These are phyloP conservation scores for Termitomyces titanicus DNA, from an alignment of 768 basidiomycete species.

Conservation along the genomic window DNA sequence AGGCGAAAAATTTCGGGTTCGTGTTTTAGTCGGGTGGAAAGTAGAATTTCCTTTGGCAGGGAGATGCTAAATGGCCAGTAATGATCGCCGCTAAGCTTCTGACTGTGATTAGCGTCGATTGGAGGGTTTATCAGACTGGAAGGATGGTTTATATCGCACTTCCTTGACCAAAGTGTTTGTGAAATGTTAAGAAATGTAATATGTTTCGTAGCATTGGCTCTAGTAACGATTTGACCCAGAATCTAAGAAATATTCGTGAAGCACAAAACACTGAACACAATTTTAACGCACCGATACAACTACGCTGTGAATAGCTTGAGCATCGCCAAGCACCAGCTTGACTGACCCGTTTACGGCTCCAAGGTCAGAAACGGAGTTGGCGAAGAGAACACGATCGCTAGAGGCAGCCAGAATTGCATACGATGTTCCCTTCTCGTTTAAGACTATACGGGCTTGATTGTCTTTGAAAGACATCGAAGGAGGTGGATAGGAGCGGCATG, in stretches of 20 bases:
- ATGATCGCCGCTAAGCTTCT: slow-evolving; percentile 30
- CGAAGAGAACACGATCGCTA: slow-evolving; percentile 38
- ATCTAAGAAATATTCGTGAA: slow-evolving; percentile 20
- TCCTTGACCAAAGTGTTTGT: slow-evolving; percentile 34
- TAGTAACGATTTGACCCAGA: slow-evolving; percentile 34
- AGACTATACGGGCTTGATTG: not conserved
- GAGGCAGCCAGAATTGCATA: slow-evolving; percentile 46
- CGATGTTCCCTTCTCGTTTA: slow-evolving; percentile 28
- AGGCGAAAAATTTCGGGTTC: slow-evolving; percentile 24
- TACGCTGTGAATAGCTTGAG: slow-evolving; percentile 46
- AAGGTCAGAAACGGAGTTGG: slow-evolving; percentile 26
- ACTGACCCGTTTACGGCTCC: slow-evolving; percentile 25
- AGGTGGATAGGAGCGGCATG: not conserved
- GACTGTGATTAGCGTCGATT: slow-evolving; percentile 17
- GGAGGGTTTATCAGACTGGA: not conserved
- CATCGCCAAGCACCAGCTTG: slow-evolving; percentile 28
- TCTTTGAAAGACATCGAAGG: not conserved
- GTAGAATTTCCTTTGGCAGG: slow-evolving; percentile 34
- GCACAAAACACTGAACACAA: not conserved
- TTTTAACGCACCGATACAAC: slow-evolving; percentile 39
- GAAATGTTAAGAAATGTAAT: slow-evolving; percentile 31
- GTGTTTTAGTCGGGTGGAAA: slow-evolving; percentile 14
- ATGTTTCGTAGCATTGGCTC: slow-evolving; percentile 29
- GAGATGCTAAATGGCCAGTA: slow-evolving; percentile 35
- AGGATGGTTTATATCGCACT: slow-evolving; percentile 25